Evolutionary conservation across 495 filamentous ascomycete species (phyloP), one percentile per base, ranked within the genome.

Genomic region (Penicillium ucsense): DNA sequence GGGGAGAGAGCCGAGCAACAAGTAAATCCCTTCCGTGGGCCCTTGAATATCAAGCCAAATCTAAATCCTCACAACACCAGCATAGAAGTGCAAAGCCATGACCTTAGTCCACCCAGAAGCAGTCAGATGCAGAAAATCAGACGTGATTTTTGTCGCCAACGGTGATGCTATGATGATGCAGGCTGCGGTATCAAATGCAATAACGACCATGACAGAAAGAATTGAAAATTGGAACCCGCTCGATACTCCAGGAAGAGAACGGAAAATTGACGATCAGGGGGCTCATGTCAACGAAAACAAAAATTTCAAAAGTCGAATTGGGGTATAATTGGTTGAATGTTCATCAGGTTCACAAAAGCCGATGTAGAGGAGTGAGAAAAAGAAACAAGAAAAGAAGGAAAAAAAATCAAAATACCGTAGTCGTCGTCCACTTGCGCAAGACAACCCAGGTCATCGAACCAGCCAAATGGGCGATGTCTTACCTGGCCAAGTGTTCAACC

Each of bases 321-420:
- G 59, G 59, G 59, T 62, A 62, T 62, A 62, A 60, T 62, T 46
- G 41, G 55, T 49, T 45, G 54, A 52, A 56, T 43, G 41, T 43
- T 20, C 31, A 43, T 20, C 20, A 20, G 20, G 20, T 20, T 20
- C 20, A 20, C 20, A 20, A 20, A 48, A 47, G 45, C 39, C 11
- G 46, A 48, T 49, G 32, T n/a, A 31, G 40, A 42, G 37, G 31
- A 8, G 41, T 4, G 20, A 7, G 41, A 9, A 31, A 31, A 20
- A 39, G 34, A 6, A 35, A 32, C 6, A 34, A 35, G 28, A 20
- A 28, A 28, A n/a, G 30, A 3, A 34, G 20, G 20, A 20, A 20
- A 20, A 20, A 20, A 1, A 20, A 20, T 20, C 20, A 20, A 20
- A 20, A 20, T 20, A 20, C 1, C 20, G 20, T 20, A 20, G 20